Evolutionary conservation across 177 flowering plant genomes (phyloP).

Genomic region (Vitis hybrid): DNA sequence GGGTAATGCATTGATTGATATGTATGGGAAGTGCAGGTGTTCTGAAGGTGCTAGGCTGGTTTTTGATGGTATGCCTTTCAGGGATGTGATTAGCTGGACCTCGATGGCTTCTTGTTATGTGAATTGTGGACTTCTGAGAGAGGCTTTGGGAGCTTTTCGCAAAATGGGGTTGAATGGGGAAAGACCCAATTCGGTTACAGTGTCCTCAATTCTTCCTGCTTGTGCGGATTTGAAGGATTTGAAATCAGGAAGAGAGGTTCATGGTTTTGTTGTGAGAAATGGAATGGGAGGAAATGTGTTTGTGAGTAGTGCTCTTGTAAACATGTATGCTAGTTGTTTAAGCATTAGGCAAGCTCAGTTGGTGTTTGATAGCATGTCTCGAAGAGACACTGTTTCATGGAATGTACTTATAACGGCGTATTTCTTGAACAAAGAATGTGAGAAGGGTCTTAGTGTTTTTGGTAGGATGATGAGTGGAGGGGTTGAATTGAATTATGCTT

Average conservation of each 20-base stretch:
- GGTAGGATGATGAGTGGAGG: slow-evolving; percentile 40
- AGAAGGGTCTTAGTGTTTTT: slow-evolving; percentile 42
- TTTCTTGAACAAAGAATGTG: slow-evolving; percentile 45
- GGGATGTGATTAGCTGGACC: slow-evolving; percentile 66
- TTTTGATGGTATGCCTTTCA: slow-evolving; percentile 33
- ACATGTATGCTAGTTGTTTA: slow-evolving; percentile 58
- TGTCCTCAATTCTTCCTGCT: slow-evolving; percentile 55
- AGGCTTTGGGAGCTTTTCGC: slow-evolving; percentile 38
- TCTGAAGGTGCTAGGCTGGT: slow-evolving; percentile 38
- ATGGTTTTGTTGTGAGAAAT: slow-evolving; percentile 48
- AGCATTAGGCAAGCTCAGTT: slow-evolving; percentile 36
- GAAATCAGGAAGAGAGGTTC: slow-evolving; percentile 47
- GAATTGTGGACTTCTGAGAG: slow-evolving; percentile 34
- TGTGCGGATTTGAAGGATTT: slow-evolving; percentile 41
- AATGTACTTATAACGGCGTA: slow-evolving; percentile 48
- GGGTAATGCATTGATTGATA: slow-evolving; percentile 54
- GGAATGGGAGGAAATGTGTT: slow-evolving; percentile 47
- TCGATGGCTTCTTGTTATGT: slow-evolving; percentile 43
- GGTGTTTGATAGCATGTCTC: slow-evolving; percentile 44
- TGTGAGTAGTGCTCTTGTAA: slow-evolving; percentile 52
- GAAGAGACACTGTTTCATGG: slow-evolving; percentile 55
- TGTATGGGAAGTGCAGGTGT: slow-evolving; percentile 54
- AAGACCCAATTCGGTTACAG: slow-evolving; percentile 44
- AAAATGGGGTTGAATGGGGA: slow-evolving; percentile 49
- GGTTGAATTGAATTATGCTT: slow-evolving; percentile 27